Evolutionary conservation across 768 basidiomycete species (phyloP), one percentile per base, ranked within the genome.

Genomic region (Cantharellus anzutake): DNA sequence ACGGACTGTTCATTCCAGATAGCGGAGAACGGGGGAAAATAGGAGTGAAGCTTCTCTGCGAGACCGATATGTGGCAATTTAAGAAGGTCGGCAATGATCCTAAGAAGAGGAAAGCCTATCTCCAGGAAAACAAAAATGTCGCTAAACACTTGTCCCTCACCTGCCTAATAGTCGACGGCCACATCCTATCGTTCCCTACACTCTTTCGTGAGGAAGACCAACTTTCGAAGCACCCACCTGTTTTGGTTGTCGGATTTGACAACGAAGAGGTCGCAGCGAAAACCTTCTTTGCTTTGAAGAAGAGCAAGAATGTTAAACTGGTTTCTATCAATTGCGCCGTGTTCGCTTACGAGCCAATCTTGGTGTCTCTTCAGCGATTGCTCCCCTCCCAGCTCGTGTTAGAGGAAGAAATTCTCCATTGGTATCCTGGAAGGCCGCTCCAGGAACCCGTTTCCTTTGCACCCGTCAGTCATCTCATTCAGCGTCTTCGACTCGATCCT

Each of bases 271-370:
- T 69, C 35, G 64, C 65, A 41, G 72, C 71, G 51, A 41, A 62
- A 29, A 66, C 73, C 1, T 71, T 84, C 5, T 60, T 71, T 4
- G 66, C 64, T 38, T 65, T 82, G 29, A 74, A 74, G 61, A 59
- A 61, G 3, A 69, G 68, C 4, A 63, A 69, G 11, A 59, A 69
- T 3, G 64, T 79, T 38, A 71, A 72, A 35, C 72, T 83, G 37
- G 62, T 84, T 34, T 78, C 78, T 60, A 78, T 82, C 35, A 76
- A 83, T 64, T 78, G 78, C 0, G 79, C 80, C 0, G 67, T 82
- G 3, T 84, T 82, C 64, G 70, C 82, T 0, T 84, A 77, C 60
- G 77, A 81, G 63, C 81, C 81, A 2, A 72, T 84, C 35, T 72
- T 85, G n/a, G 74, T 68, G 51, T 77, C 74, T 1, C 70, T 85